Evolutionary conservation across 2,329 filamentous ascomycete species (phyloP).

Genomic region (Aspergillus sp.): DNA sequence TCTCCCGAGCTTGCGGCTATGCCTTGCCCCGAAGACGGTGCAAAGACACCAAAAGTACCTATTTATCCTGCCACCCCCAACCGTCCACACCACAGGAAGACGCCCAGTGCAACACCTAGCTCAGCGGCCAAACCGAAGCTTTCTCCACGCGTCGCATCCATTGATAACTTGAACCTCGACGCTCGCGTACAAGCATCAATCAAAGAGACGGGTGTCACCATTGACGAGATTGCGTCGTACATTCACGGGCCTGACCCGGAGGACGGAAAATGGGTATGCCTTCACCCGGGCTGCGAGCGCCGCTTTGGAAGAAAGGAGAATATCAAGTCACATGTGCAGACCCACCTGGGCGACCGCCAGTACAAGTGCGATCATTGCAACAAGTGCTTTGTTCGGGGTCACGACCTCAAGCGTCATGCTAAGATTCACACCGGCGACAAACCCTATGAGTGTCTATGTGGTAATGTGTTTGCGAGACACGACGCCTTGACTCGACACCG

Average conservation of each 20-base stretch:
- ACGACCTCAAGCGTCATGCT: conserved; percentile 94
- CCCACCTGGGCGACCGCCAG: conserved; percentile 92
- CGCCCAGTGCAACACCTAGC: conserved; percentile 20
- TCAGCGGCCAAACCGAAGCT: conserved; percentile 38
- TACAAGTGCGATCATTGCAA: conserved; percentile 91
- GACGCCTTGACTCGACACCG: conserved; percentile 93
- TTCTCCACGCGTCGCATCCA: conserved; percentile 48
- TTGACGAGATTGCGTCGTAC: conserved; percentile 77
- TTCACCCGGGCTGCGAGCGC: conserved; percentile 79
- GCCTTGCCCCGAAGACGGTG: conserved; percentile 30
- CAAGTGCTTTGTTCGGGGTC: conserved; percentile 95
- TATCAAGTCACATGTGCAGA: conserved; percentile 97
- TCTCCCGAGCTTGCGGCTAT: conserved; percentile 56
- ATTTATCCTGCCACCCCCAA: conserved; percentile 33
- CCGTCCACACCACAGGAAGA: conserved; percentile 24
- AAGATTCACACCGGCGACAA: conserved; percentile 98
- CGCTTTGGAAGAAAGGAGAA: conserved; percentile 97
- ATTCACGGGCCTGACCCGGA: conserved; percentile 70
- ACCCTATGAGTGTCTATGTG: conserved; percentile 91
- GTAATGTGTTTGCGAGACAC: conserved; percentile 91
- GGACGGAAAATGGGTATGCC: conserved; percentile 79
- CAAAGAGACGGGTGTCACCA: conserved; percentile 78
- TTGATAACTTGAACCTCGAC: conserved; percentile 54
- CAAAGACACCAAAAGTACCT: conserved; percentile 32
- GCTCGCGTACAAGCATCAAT: conserved; percentile 63